Evolutionary conservation across 805 yeast species (phyloP), one percentile per base, ranked within the genome.

Genomic region (Kodamaea laetipori): DNA sequence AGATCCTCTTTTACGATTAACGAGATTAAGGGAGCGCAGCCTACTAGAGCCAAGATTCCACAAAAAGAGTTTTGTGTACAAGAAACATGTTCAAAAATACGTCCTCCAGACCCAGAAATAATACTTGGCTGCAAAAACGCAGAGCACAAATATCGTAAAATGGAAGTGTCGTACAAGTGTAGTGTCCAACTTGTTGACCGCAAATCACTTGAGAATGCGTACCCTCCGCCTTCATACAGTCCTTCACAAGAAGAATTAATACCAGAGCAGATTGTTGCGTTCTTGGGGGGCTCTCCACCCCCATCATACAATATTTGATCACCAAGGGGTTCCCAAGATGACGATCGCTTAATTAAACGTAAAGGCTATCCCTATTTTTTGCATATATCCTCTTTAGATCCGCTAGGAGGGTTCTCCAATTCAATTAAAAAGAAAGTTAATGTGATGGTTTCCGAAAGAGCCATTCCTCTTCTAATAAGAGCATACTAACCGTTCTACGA

Each of bases 101-200:
- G 9, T 8, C 34, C 34, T 30, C 17, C 19, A 4, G 19, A 13
- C 3, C 34, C 34, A 4, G 18, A 6, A 12, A 10, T 11, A n/a
- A n/a, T n/a, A n/a, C n/a, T n/a, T 21, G 24, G 24, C 8, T 21
- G 24, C 24, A 21, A 8, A 6, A 21, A 21, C 8, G 8, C 24
- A 8, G 24, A 21, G 24, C 24, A 21, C 8, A 30, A 11, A 11
- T n/a, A 4, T 17, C 17, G 15, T 12, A 30, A 30, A 30, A 30
- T 30, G 34, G 34, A 30, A 11, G 17, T 30, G 7, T 30, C 34
- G 10, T 13, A 30, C 34, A 30, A 30, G 18, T 30, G 17, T 15
- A 30, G 34, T 30, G 34, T 30, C 3, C 34, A 30, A 10, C 34
- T 30, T 12, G 15, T 30, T 8, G 19, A 19, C 4, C 15, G 34